A percentile compares a stretch with the other conserved stretches of the same genome.
phyloP scores from a whole-genome alignment of 2,329 filamentous ascomycete species.

The Penicillium sp. region DNA sequence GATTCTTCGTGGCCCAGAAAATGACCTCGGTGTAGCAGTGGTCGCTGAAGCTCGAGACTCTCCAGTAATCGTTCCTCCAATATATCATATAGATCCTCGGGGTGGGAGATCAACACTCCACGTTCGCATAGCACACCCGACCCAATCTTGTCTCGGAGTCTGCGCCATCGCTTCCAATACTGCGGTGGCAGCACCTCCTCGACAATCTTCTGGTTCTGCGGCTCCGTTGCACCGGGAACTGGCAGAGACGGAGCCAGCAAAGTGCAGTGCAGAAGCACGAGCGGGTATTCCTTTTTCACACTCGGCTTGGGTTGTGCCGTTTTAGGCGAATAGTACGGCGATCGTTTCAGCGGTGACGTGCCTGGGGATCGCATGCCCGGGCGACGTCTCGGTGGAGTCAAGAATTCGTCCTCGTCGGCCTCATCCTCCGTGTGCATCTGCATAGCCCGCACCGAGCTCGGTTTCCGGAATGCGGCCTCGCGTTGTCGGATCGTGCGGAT shows the following conservation, averaged over 20 bases:
- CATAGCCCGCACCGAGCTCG: constrained; percentile 48
- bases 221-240: constrained; percentile 41
- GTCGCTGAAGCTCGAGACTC: constrained; percentile 57
- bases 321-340: constrained; percentile 38
- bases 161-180: constrained; percentile 50
- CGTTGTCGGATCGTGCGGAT: constrained; percentile 35
- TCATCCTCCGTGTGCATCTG: constrained; percentile 48
- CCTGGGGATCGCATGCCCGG: constrained; percentile 34
- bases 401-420: constrained; percentile 41
- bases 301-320: constrained; percentile 34
- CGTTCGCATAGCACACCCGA: constrained; percentile 59
- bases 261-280: constrained; percentile 63
- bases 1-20: constrained; percentile 48
- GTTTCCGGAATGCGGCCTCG: constrained; percentile 45
- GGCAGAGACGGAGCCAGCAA: constrained; percentile 56
- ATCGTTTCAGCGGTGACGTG: constrained; percentile 35
- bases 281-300: constrained; percentile 52
- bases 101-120: constrained; percentile 64
- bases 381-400: constrained; percentile 38
- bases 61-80: constrained; percentile 64
- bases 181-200: constrained; percentile 51
- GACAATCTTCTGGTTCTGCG: constrained; percentile 47
- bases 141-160: constrained; percentile 55
- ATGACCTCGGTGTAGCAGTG: constrained; percentile 61
- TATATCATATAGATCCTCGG: constrained; percentile 62